Percentiles rank a stretch among this genome's conserved stretches.
phyloP scores from a whole-genome alignment of 805 yeast species.

The Nematodospora valgi region DNA sequence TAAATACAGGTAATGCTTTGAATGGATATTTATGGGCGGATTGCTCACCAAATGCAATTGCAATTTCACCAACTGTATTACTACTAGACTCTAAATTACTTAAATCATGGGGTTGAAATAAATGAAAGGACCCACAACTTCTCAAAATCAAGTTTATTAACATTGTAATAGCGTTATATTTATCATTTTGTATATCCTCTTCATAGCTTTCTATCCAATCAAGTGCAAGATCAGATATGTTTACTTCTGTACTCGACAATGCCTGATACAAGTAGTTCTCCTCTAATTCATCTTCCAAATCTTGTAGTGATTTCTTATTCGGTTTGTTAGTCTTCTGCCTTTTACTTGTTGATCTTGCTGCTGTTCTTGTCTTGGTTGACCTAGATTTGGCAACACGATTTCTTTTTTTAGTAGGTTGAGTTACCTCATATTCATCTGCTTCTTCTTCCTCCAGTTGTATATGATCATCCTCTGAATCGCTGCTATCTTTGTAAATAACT shows the following conservation, averaged over 20 bases:
- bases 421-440: conserved; percentile 1
- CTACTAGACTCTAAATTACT: conserved; percentile 63
- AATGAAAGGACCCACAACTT: conserved; percentile 66
- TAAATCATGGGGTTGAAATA: conserved; percentile 74
- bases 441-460: conserved; percentile 14
- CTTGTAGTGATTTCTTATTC: conserved; percentile 3
- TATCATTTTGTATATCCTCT: conserved; percentile 17
- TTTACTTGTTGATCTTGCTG: conserved; percentile 8
- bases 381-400: conserved; percentile 1
- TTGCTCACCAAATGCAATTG: conserved; percentile 58
- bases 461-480: conserved; percentile 9
- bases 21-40: conserved; percentile 69
- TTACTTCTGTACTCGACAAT: conserved; percentile 28
- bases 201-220: conserved; percentile 35
- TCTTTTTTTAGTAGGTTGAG: neutral
- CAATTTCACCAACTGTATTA: conserved; percentile 72
- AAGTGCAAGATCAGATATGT: conserved; percentile 32
- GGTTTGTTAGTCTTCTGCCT: conserved; percentile 6
- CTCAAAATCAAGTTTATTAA: conserved; percentile 68
- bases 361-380: conserved; percentile 4
- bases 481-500: conserved; percentile 10
- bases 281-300: conserved; percentile 18
- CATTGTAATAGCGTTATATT: conserved; percentile 51
- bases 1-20: conserved; percentile 45
- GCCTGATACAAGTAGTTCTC: conserved; percentile 31